Conservation (phyloP, 805 yeast genomes). For the Kuraishia cidri region DNA sequence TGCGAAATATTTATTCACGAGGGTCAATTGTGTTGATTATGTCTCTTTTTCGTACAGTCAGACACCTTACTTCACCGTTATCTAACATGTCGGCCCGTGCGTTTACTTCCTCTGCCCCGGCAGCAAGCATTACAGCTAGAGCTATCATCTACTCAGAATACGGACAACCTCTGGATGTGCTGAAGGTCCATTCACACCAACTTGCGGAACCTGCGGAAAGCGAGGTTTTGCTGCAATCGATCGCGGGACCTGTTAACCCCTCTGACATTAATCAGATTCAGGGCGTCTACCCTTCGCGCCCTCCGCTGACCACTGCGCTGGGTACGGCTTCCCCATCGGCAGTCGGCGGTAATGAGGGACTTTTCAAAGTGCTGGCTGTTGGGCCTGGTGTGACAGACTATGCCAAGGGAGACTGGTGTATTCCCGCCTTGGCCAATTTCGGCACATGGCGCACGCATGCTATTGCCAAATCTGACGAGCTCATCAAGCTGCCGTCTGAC, state of each 20-base stretch:
- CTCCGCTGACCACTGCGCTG: constrained; percentile 44
- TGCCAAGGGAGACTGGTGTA: constrained; percentile 76
- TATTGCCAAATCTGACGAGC: constrained; percentile 37
- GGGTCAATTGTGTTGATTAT: too few relatives aligned
- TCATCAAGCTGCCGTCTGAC: constrained; percentile 48
- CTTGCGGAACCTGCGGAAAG: constrained; percentile 35
- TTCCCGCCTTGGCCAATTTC: constrained; percentile 67
- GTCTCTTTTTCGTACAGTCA: too few relatives aligned
- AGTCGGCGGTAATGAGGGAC: constrained; percentile 91
- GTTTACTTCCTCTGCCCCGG: too few relatives aligned
- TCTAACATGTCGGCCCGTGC: constrained; percentile 6
- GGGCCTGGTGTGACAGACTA: constrained; percentile 45
- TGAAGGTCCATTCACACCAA: constrained; percentile 41
- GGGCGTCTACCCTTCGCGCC: constrained; percentile 80
- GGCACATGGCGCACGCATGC: constrained; percentile 95
- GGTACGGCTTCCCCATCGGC: constrained; percentile 63
- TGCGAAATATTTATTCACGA: too few relatives aligned
- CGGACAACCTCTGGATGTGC: constrained; percentile 56
- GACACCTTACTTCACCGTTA: too few relatives aligned
- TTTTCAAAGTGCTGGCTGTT: constrained; percentile 71
- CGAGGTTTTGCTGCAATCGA: constrained; percentile 52
- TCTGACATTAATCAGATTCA: constrained; percentile 81
- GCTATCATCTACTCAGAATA: constrained; percentile 62
- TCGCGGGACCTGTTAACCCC: constrained; percentile 86
- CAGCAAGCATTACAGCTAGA: constrained; percentile 32